Evolutionary conservation across 441 rosid species (phyloP), one percentile per base, ranked within the genome.

Genomic region (Gossypium davidsonii): DNA sequence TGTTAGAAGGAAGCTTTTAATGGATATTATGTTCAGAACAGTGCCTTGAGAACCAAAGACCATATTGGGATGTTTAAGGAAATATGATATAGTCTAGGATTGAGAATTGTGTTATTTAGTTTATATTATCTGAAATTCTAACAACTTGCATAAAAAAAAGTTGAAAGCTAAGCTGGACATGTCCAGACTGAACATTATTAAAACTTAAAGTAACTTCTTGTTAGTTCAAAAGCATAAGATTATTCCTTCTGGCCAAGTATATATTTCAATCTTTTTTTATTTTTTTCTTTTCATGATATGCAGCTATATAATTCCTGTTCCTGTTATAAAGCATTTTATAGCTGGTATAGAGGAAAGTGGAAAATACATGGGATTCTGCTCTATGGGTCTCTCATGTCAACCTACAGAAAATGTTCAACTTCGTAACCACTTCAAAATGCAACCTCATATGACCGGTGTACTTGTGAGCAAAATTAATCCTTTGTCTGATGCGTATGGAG

Each of bases 281-380:
- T 23, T 58, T 58, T 64, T 34, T 46, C 51, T 17, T 66, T 26
- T 66, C 49, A 67, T 61, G 18, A 14, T 74, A 51, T 86, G 77
- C 83, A 93, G 98, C 5, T 93, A 93, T 74, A 91, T 91, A 76
- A 93, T 91, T 73, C 97, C 96, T 12, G 90, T 91, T 78, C 93
- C 96, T 4, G 86, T 93, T 34, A 93, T 91, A 31, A 85, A 85
- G 80, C 93, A 87, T 82, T 93, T 91, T 73, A 89, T 90, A 76
- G 73, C 79, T 68, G 92, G 91, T 15, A 88, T 88, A 72, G 89
- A 87, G 84, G 90, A 87, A 82, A 83, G 75, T 17, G 94, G 93
- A 70, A 86, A 81, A 77, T 89, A 89, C 78, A 77, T 77, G 64
- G 93, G 97, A 57, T 91, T 93, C 82, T 90, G 98, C 78, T 85